Conservation (phyloP, 805 yeast species). For the Scheffersomyces coipomensis region DNA sequence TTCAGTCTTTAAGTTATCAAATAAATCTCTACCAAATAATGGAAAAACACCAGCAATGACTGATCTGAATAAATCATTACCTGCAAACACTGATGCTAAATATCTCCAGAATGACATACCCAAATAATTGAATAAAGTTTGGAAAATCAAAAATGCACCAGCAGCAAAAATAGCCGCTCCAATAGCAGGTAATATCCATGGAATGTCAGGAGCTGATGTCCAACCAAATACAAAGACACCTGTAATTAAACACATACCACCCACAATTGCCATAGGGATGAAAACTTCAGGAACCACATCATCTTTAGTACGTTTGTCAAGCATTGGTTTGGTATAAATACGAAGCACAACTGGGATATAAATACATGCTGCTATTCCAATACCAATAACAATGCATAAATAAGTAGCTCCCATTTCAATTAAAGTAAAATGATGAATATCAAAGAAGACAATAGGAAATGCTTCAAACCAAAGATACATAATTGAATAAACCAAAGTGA, state of each 20-base stretch:
- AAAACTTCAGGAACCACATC: slow-evolving; percentile 39
- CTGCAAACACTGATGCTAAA: slow-evolving; percentile 57
- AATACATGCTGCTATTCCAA: slow-evolving; percentile 32
- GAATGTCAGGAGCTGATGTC: slow-evolving; percentile 38
- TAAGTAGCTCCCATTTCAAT: slow-evolving; percentile 50
- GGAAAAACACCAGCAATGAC: slow-evolving; percentile 58
- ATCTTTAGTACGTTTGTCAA: slow-evolving; percentile 10
- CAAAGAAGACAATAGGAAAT: slow-evolving; percentile 49
- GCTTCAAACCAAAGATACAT: slow-evolving; percentile 56
- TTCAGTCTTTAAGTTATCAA: slow-evolving; percentile 44
- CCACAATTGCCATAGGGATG: slow-evolving; percentile 38
- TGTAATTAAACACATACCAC: slow-evolving; percentile 30
- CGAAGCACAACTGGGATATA: slow-evolving; percentile 23
- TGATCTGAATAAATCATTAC: slow-evolving; percentile 49
- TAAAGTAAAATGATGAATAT: slow-evolving; percentile 44
- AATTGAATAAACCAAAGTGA: slow-evolving; percentile 52
- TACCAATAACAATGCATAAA: slow-evolving; percentile 48
- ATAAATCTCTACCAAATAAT: slow-evolving; percentile 61
- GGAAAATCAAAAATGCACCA: slow-evolving; percentile 46
- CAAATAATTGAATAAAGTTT: slow-evolving; percentile 47
- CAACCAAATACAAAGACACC: slow-evolving; percentile 49
- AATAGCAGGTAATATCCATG: slow-evolving; percentile 49
- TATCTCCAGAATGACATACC: slow-evolving; percentile 42
- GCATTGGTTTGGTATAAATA: slow-evolving; percentile 17
- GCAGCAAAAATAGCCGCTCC: slow-evolving; percentile 39